Evolutionary conservation across 169 alveolate species (phyloP).

Genomic region (Plasmodium ovale): DNA sequence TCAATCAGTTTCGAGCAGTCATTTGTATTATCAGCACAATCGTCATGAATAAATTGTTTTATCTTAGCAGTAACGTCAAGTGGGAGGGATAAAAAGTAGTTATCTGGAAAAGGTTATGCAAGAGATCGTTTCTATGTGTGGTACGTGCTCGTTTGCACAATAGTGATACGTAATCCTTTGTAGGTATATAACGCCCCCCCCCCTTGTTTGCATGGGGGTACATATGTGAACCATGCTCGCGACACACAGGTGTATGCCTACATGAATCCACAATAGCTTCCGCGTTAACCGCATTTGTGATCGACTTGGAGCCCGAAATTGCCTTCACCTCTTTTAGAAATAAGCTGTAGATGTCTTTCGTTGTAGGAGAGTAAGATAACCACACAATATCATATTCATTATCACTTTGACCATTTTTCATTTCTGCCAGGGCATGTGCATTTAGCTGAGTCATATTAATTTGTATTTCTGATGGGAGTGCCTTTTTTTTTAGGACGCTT

Average conservation of each 20-base stretch:
- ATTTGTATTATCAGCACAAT: conserved; percentile 6
- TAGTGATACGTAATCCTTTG: too few species aligned
- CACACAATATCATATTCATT: neutral
- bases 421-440: neutral
- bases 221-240: too few species aligned
- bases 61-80: conserved; percentile 22
- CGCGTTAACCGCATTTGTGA: neutral
- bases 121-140: neutral
- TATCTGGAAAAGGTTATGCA: conserved; percentile 3
- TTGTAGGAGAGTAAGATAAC: neutral
- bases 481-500: conserved; percentile 2
- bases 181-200: too few species aligned
- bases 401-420: neutral
- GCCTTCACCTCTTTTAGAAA: conserved; percentile 2
- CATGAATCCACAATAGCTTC: conserved; percentile 48
- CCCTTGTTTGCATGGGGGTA: neutral
- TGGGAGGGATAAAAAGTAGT: conserved; percentile 44
- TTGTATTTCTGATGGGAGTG: neutral
- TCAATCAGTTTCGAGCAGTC: conserved; percentile 26
- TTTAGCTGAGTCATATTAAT: neutral
- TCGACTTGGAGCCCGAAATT: neutral
- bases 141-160: too few species aligned
- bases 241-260: too few species aligned
- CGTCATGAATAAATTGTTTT: conserved; percentile 1
- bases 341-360: conserved; percentile 2